Evolutionary conservation across 306 rosid genomes (phyloP).

Genomic region (Quercus alba): DNA sequence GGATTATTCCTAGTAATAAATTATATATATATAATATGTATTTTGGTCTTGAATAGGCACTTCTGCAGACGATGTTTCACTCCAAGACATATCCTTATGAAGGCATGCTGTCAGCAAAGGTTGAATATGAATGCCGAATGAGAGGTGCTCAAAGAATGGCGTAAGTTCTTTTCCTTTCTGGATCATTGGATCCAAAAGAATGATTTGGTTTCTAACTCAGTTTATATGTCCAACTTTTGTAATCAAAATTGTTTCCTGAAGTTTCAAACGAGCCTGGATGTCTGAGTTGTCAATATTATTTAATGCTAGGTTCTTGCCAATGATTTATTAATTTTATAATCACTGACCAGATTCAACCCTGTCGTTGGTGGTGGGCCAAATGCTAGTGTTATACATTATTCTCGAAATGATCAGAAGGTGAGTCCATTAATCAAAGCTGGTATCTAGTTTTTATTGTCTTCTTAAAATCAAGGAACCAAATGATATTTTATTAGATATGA

Average conservation of each 20-base stretch:
- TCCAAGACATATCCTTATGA: constrained; percentile 72
- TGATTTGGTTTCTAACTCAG: neutral
- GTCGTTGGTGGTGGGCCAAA: constrained; percentile 97
- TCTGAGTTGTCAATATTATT: constrained; percentile 2
- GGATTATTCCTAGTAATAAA: neutral
- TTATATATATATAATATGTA: neutral
- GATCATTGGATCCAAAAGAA: constrained; percentile 17
- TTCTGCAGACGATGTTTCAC: constrained; percentile 82
- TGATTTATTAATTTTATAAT: constrained; percentile 18
- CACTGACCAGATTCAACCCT: constrained; percentile 72
- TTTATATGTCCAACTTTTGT: constrained; percentile 7
- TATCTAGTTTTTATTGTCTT: neutral
- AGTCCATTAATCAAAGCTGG: constrained; percentile 23
- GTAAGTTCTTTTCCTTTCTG: constrained; percentile 45
- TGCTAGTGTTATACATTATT: constrained; percentile 83
- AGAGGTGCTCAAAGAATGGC: constrained; percentile 97
- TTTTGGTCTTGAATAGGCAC: constrained; percentile 60
- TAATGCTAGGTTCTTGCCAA: constrained; percentile 6
- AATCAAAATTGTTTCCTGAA: constrained; percentile 4
- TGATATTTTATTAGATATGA: neutral
- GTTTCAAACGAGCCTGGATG: constrained; percentile 18
- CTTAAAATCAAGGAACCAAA: neutral
- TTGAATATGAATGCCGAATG: constrained; percentile 91
- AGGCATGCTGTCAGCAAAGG: constrained; percentile 71
- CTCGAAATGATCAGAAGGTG: constrained; percentile 91